phyloP scores from a whole-genome alignment of 2,329 filamentous ascomycete species.

The Colletotrichum limetticola region DNA sequence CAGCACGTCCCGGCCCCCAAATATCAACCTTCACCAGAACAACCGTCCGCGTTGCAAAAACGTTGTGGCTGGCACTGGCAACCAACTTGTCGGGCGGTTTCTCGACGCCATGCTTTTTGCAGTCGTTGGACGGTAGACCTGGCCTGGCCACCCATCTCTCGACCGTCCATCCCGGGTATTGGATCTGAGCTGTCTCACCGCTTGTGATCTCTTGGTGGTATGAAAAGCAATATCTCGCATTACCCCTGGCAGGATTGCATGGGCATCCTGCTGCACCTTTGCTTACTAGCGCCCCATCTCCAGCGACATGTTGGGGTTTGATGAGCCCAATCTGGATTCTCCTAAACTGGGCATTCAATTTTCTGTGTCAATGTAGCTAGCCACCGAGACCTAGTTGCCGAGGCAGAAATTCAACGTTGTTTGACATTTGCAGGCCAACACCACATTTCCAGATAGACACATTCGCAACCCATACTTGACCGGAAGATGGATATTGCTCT shows the following conservation, averaged over 20 bases:
- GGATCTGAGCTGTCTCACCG: constrained; percentile 30
- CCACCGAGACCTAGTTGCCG: not conserved
- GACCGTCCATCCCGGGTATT: not conserved
- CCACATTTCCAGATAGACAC: not conserved
- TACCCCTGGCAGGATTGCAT: constrained; percentile 29
- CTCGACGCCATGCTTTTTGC: constrained; percentile 11
- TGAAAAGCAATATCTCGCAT: constrained; percentile 21
- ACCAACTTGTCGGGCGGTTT: not conserved
- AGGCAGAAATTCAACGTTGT: not conserved
- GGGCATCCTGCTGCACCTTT: constrained; percentile 27
- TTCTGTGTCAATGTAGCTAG: not conserved
- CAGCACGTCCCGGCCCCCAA: not conserved
- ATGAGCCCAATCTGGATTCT: not conserved
- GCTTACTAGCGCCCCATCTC: not conserved
- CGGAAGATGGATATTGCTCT: not conserved
- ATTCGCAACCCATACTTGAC: too few species aligned
- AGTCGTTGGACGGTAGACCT: not conserved
- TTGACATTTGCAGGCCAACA: not conserved
- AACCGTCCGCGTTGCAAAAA: not conserved
- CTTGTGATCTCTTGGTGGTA: constrained; percentile 14
- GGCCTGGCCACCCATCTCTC: not conserved
- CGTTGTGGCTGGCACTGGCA: not conserved
- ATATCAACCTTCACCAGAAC: not conserved
- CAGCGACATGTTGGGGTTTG: constrained; percentile 9
- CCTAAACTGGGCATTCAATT: not conserved